Evolutionary conservation across 1,284 basidiomycete genomes (phyloP).

Genomic region (Calocybe gambosa): DNA sequence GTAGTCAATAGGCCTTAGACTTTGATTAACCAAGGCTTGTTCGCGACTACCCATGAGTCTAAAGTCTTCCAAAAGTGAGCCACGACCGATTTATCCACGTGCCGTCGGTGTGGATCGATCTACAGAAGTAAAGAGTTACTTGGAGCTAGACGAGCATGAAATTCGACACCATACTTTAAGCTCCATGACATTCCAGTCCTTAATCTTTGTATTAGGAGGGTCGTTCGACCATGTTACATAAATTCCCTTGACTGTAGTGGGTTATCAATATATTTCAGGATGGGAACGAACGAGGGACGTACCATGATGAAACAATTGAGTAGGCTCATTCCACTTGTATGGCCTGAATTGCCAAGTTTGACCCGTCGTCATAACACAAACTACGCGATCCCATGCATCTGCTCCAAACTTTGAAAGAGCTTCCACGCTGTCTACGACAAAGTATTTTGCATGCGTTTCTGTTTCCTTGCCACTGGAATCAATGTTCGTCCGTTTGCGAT

Average conservation of each 20-base stretch:
- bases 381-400: slow-evolving; percentile 92
- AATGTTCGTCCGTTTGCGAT: slow-evolving; percentile 67
- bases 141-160: slow-evolving; percentile 5
- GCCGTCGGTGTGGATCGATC: slow-evolving; percentile 83
- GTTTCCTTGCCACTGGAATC: slow-evolving; percentile 44
- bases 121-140: neutral
- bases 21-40: slow-evolving; percentile 73
- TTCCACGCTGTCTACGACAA: slow-evolving; percentile 90
- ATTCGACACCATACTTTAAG: slow-evolving; percentile 55
- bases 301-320: slow-evolving; percentile 91
- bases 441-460: slow-evolving; percentile 45
- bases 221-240: slow-evolving; percentile 94
- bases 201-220: slow-evolving; percentile 80
- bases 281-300: slow-evolving; percentile 16
- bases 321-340: slow-evolving; percentile 95
- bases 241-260: slow-evolving; percentile 75
- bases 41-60: slow-evolving; percentile 76
- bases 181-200: slow-evolving; percentile 96
- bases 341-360: slow-evolving; percentile 97
- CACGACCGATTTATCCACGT: slow-evolving; percentile 93
- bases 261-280: neutral
- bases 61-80: slow-evolving; percentile 93
- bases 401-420: slow-evolving; percentile 87
- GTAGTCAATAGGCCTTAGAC: slow-evolving; percentile 13
- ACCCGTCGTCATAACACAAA: slow-evolving; percentile 96